Evolutionary conservation across 345 rosid genomes (phyloP).

Genomic region (Citrus australasica): DNA sequence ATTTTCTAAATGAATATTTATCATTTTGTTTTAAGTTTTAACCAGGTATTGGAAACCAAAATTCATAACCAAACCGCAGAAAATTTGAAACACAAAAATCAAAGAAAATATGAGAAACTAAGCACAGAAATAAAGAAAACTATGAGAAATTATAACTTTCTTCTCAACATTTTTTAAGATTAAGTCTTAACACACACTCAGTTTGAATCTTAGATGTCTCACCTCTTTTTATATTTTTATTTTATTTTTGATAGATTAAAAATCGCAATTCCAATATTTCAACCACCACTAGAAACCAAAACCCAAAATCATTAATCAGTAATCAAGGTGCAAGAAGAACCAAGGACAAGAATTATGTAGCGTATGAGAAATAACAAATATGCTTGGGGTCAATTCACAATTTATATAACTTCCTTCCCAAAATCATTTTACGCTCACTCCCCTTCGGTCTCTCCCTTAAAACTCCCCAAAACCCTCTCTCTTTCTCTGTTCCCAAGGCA

Average conservation of each 20-base stretch:
- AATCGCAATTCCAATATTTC: neutral
- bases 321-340: neutral
- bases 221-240: too few relatives aligned
- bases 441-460: neutral
- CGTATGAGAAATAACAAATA: neutral
- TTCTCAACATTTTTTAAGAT: neutral
- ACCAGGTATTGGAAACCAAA: too few relatives aligned
- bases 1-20: neutral
- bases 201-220: neutral
- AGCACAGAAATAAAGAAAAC: neutral
- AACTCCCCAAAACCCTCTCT: neutral
- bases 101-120: neutral
- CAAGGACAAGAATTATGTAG: neutral
- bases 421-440: neutral
- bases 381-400: neutral
- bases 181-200: too few relatives aligned
- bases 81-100: too few relatives aligned
- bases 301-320: too few relatives aligned
- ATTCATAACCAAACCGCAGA: too few relatives aligned
- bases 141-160: neutral
- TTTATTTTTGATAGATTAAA: too few relatives aligned
- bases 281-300: neutral
- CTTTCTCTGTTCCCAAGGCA: neutral
- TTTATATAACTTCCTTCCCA: neutral
- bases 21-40: neutral